Evolutionary conservation across 2,329 filamentous ascomycete genomes (phyloP), one percentile per base, ranked within the genome.

Genomic region (Pseudogymnoascus sp.): DNA sequence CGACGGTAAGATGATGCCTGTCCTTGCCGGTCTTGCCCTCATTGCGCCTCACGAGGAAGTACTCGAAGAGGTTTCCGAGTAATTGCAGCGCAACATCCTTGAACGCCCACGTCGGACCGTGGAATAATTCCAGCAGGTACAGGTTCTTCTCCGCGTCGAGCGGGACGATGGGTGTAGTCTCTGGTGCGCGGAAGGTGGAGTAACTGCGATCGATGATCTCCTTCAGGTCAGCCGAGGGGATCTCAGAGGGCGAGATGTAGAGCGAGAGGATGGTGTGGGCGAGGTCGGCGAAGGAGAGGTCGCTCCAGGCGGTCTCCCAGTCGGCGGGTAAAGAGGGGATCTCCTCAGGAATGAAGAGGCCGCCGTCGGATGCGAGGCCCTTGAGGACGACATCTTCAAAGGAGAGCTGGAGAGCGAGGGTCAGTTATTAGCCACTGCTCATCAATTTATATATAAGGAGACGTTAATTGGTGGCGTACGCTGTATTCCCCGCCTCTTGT

Each of bases 51-150:
- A 87, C 81, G 11, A 94, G 79, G 73, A 94, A 93, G 74, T 93
- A 94, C 74, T 95, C 90, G 67, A 95, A 97, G 2, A 99, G 79
- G 70, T 99, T 97, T n/a, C 94, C 94, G 2, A 99, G 78, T 71
- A 97, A 94, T 69, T 97, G 93, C 64, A 97, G 79, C 14, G 92
- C 92, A 59, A 92, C 89, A 74, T 97, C 93, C 76, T 97, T 96
- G 79, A 97, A 97, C 2, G 93, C 89, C 72, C 91, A 97, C 0
- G 88, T 97, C 4, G 92, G 94, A 1, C 94, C 94, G 73, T 97
- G 93, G 80, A 97, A 99, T 43, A 99, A 82, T 75, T 99, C 94
- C 34, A 99, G 83, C 61, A 97, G 79, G 72, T 96, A 86, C 41
- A 97, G 79, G 72, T 93, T 88, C 67, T 83, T 79, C 63, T 79